These are phyloP conservation scores for Camellia japonica DNA, from an alignment of 148 eudicot genomes.

Conservation along the genomic window DNA sequence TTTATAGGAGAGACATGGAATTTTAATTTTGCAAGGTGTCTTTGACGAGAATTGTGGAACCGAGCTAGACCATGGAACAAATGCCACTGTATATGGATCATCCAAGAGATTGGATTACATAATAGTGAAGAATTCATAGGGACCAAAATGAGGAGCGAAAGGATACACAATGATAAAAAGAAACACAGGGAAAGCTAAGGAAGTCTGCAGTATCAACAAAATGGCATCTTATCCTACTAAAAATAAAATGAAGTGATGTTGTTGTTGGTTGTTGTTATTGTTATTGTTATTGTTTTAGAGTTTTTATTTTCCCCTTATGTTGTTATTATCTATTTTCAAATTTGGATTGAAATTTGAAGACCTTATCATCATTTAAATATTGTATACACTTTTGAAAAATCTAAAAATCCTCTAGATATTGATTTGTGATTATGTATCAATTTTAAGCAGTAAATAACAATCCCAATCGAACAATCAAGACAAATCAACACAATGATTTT, in stretches of 20 bases:
- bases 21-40: slow-evolving; percentile 57
- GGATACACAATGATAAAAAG: slow-evolving; percentile 90
- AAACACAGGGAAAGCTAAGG: slow-evolving; percentile 71
- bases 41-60: slow-evolving; percentile 93
- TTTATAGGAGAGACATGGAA: not conserved
- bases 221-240: slow-evolving; percentile 83
- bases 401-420: too few relatives aligned
- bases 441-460: too few relatives aligned
- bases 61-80: slow-evolving; percentile 85
- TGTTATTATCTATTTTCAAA: not conserved
- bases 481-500: too few relatives aligned
- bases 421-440: too few relatives aligned
- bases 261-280: not conserved
- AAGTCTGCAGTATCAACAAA: slow-evolving; percentile 80
- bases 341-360: not conserved
- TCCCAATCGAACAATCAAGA: too few relatives aligned
- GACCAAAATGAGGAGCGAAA: slow-evolving; percentile 93
- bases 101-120: slow-evolving; percentile 70
- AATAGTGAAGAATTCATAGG: slow-evolving; percentile 96
- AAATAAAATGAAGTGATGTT: slow-evolving; percentile 50
- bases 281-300: not conserved
- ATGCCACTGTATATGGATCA: slow-evolving; percentile 87
- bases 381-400: too few relatives aligned
- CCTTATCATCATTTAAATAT: not conserved
- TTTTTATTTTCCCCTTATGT: not conserved